Conservation (phyloP, 2,329 filamentous ascomycete species). For the Aspergillus piperis region DNA sequence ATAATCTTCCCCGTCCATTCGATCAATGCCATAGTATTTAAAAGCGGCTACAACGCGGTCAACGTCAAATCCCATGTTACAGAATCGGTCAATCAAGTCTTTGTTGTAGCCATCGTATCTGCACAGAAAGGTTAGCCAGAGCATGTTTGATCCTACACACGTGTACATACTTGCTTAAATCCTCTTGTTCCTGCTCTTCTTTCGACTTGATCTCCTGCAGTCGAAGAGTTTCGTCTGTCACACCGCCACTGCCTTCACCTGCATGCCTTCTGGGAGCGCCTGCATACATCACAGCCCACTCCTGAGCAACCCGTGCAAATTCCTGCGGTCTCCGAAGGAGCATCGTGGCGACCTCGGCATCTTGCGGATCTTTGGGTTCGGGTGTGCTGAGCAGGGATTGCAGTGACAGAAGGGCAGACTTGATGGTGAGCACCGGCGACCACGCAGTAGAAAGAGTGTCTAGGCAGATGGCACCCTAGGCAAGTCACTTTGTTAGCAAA, state of each 20-base stretch:
- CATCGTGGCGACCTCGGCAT: constrained; percentile 92
- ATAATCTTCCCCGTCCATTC: constrained; percentile 75
- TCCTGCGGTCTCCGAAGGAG: constrained; percentile 74
- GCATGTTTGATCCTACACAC: background rate
- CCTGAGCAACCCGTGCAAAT: constrained; percentile 78
- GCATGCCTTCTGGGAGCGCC: constrained; percentile 66
- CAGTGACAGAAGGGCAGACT: constrained; percentile 88
- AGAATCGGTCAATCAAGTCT: constrained; percentile 78
- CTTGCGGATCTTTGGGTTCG: constrained; percentile 94
- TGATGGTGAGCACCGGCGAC: constrained; percentile 96
- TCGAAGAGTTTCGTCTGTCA: constrained; percentile 56
- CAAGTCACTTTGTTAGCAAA: background rate
- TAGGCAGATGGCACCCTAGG: constrained; percentile 90
- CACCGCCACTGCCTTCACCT: constrained; percentile 56
- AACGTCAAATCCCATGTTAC: constrained; percentile 87
- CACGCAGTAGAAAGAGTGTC: constrained; percentile 87
- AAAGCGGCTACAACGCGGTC: constrained; percentile 86
- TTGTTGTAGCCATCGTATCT: constrained; percentile 89
- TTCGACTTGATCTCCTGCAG: constrained; percentile 56
- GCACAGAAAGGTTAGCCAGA: constrained; percentile 10
- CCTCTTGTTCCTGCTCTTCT: constrained; percentile 58
- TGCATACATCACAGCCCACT: constrained; percentile 86
- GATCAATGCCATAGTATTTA: constrained; percentile 76
- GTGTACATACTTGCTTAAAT: constrained; percentile 53
- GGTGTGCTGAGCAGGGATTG: constrained; percentile 91